A percentile compares a stretch with the other conserved stretches of the same genome.
These are phyloP conservation scores for Cyberlindnera meyerae DNA, from an alignment of 805 yeast genomes.

Conservation along the genomic window DNA sequence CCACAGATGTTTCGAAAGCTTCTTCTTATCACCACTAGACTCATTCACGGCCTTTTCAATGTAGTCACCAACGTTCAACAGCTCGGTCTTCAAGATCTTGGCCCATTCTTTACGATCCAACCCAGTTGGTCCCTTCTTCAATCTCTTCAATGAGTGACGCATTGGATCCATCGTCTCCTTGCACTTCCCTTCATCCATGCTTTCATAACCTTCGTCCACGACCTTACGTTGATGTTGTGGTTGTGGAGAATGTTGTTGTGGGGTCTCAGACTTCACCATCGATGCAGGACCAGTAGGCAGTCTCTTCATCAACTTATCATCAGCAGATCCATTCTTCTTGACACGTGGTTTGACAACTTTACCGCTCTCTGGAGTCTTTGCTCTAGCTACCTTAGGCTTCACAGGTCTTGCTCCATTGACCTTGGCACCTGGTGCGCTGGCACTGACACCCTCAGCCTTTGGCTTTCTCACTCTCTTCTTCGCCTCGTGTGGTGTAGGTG, in stretches of 20 bases:
- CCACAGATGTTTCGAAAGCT: conserved; percentile 68
- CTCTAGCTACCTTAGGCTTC: conserved; percentile 10
- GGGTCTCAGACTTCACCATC: conserved; percentile 3
- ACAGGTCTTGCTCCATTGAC: conserved; percentile 6
- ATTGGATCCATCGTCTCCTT: conserved; percentile 60
- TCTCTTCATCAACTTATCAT: conserved; percentile 8
- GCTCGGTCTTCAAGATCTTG: conserved; percentile 57
- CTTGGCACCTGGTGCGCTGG: conserved; percentile 15
- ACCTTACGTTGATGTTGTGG: too few species aligned
- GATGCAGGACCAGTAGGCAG: conserved; percentile 7
- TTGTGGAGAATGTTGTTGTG: too few species aligned
- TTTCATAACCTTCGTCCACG: conserved; percentile 54
- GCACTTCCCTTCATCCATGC: conserved; percentile 74
- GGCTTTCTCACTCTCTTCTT: conserved; percentile 26
- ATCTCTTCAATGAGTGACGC: conserved; percentile 55
- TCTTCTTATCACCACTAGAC: conserved; percentile 30
- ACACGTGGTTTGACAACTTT: conserved; percentile 20
- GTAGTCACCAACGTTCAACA: conserved; percentile 68
- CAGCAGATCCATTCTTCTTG: conserved; percentile 7
- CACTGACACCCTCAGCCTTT: conserved; percentile 22
- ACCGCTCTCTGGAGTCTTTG: conserved; percentile 24
- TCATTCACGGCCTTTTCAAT: conserved; percentile 41
- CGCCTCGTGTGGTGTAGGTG: conserved; percentile 23
- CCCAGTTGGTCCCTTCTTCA: conserved; percentile 69
- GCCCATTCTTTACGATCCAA: conserved; percentile 78